These are phyloP conservation scores for Mucor piriformis DNA, from an alignment of 371 early-diverging fungal species.

Conservation along the genomic window DNA sequence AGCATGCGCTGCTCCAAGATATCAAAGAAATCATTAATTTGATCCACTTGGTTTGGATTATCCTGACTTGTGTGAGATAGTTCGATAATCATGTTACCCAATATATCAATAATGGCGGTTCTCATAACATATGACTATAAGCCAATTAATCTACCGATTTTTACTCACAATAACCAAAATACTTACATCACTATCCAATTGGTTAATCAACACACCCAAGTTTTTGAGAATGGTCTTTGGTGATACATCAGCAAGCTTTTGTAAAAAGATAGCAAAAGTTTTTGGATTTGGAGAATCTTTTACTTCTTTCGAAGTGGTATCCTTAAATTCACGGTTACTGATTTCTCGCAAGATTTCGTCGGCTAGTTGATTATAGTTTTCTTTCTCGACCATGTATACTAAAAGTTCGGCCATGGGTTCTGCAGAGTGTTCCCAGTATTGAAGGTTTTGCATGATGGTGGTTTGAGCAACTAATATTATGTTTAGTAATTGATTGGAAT, in stretches of 20 bases:
- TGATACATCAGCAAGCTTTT: slow-evolving; percentile 77
- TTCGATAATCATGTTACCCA: slow-evolving; percentile 80
- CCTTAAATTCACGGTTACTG: slow-evolving; percentile 65
- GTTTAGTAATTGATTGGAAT: too few relatives aligned
- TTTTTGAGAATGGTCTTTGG: slow-evolving; percentile 85
- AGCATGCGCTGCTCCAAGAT: slow-evolving; percentile 89
- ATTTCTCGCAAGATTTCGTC: slow-evolving; percentile 83
- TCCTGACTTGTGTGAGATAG: slow-evolving; percentile 62
- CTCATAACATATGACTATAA: slow-evolving; percentile 82
- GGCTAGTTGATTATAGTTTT: slow-evolving; percentile 71
- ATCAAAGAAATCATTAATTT: slow-evolving; percentile 78
- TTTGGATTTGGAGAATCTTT: slow-evolving; percentile 82
- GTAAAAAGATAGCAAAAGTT: slow-evolving; percentile 80
- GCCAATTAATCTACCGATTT: background rate
- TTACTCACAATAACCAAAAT: too few relatives aligned
- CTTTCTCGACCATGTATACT: slow-evolving; percentile 61
- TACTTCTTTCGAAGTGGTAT: slow-evolving; percentile 47
- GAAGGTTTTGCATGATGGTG: slow-evolving; percentile 84
- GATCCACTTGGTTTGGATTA: slow-evolving; percentile 61
- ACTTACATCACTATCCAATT: slow-evolving; percentile 85
- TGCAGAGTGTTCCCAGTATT: slow-evolving; percentile 90
- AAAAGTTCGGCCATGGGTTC: slow-evolving; percentile 92
- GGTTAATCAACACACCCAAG: slow-evolving; percentile 79
- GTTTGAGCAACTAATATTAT: slow-evolving; percentile 80
- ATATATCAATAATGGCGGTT: slow-evolving; percentile 82